Percentiles rank a stretch among this genome's conserved stretches.
Conservation (phyloP, 371 early-diverging fungal species). For the Mortierella polycephala region DNA sequence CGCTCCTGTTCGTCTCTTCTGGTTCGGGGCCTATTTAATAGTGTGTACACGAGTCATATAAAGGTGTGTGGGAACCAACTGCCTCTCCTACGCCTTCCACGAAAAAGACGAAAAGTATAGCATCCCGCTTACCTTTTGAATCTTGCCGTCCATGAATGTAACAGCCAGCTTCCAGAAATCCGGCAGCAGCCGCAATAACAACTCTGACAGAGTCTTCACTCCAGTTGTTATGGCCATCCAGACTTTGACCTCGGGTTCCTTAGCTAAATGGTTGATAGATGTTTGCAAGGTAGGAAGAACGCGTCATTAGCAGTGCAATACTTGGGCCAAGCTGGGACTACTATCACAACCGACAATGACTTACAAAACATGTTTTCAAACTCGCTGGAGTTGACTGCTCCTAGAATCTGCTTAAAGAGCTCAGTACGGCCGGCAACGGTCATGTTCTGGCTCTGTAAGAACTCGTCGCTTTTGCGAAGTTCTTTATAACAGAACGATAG, state of each 20-base stretch:
- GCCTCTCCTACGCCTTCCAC: no score
- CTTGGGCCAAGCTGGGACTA: background rate
- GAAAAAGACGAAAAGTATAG: no score
- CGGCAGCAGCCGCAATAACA: slow-evolving; percentile 83
- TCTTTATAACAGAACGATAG: slow-evolving; percentile 12
- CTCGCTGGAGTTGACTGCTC: slow-evolving; percentile 57
- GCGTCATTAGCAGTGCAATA: background rate
- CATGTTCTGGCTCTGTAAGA: slow-evolving; percentile 37
- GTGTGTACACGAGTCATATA: no score
- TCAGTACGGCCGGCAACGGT: slow-evolving; percentile 50
- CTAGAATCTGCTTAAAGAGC: slow-evolving; percentile 51
- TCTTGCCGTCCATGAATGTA: slow-evolving; percentile 87
- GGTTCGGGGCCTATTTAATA: slow-evolving; percentile 2
- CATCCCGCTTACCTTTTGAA: slow-evolving; percentile 59
- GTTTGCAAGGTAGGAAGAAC: background rate
- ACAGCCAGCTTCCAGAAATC: slow-evolving; percentile 92
- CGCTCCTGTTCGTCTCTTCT: slow-evolving; percentile 52
- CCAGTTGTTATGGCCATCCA: slow-evolving; percentile 80
- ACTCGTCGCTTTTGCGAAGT: slow-evolving; percentile 41
- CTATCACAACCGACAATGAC: background rate
- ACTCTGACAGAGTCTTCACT: slow-evolving; percentile 78
- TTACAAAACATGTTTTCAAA: slow-evolving; percentile 58
- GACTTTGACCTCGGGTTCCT: slow-evolving; percentile 67
- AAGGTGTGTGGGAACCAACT: no score
- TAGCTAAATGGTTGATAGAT: slow-evolving; percentile 33